Evolutionary conservation across 2,329 filamentous ascomycete species (phyloP).

Genomic region (Cercospora sp.): DNA sequence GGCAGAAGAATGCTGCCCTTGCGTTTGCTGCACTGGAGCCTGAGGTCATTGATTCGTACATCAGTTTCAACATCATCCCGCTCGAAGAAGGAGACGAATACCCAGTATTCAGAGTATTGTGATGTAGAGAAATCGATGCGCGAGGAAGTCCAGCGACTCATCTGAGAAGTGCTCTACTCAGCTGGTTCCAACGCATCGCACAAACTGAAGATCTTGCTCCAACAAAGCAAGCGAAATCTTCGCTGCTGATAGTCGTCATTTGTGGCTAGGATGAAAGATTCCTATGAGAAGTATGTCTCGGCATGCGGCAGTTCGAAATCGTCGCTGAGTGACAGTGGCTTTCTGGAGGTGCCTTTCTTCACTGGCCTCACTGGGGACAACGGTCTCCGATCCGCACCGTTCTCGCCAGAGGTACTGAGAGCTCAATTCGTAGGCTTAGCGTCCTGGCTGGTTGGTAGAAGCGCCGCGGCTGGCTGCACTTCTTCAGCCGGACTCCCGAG

Average conservation of each 20-base stretch:
- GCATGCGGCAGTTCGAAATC: constrained; percentile 20
- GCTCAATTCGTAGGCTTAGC: neutral
- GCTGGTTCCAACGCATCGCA: neutral
- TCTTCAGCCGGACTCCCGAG: neutral
- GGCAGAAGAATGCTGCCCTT: constrained; percentile 42
- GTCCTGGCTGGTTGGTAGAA: neutral
- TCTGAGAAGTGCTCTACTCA: neutral
- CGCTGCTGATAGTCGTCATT: neutral
- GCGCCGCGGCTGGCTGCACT: neutral
- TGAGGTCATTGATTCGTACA: constrained; percentile 42
- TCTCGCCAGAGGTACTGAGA: neutral
- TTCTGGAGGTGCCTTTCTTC: neutral
- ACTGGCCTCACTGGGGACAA: too few species aligned
- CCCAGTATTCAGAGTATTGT: constrained; percentile 34
- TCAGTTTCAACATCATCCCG: constrained; percentile 41
- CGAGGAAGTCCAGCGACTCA: neutral
- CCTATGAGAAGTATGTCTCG: constrained; percentile 14
- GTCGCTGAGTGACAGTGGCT: neutral
- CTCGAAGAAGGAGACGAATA: constrained; percentile 41
- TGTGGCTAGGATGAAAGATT: neutral
- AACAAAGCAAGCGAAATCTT: neutral
- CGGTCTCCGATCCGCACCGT: neutral
- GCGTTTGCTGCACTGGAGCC: constrained; percentile 43
- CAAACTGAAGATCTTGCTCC: neutral
- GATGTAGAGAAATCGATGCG: neutral